phyloP scores from a whole-genome alignment of 2,329 filamentous ascomycete genomes.

The Colletotrichum sp. region DNA sequence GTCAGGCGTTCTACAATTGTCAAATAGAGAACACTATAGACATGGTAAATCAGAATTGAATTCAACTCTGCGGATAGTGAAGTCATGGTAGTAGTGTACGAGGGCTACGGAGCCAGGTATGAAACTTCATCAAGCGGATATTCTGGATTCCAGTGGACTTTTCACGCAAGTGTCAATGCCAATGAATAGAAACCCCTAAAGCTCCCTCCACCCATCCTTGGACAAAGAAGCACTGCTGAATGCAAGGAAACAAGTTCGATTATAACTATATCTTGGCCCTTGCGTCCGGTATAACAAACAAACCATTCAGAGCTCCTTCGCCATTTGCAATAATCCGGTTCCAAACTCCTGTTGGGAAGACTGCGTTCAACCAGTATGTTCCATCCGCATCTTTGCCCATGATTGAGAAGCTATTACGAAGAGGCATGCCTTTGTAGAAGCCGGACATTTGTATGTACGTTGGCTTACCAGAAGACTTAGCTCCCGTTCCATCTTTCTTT shows the following conservation, averaged over 20 bases:
- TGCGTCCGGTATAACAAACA: neutral
- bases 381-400: neutral
- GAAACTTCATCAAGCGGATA: too few relatives aligned
- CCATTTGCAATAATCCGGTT: neutral
- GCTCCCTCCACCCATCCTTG: too few relatives aligned
- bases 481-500: neutral
- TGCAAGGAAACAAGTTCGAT: constrained; percentile 1
- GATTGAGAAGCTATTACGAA: neutral
- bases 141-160: too few relatives aligned
- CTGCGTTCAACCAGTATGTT: neutral
- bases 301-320: neutral
- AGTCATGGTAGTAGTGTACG: too few relatives aligned
- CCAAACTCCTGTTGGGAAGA: neutral
- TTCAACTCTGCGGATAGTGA: too few relatives aligned
- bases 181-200: too few relatives aligned
- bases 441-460: neutral
- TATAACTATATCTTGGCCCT: neutral
- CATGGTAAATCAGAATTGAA: rapidly evolving
- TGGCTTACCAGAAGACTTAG: neutral
- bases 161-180: too few relatives aligned
- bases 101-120: too few relatives aligned
- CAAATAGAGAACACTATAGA: too few relatives aligned
- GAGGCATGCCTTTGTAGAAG: neutral
- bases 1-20: too few relatives aligned
- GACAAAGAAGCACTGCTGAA: too few relatives aligned